Evolutionary conservation across 495 filamentous ascomycete genomes (phyloP), one percentile per base, ranked within the genome.

Genomic region (Penicillium mononematosum): DNA sequence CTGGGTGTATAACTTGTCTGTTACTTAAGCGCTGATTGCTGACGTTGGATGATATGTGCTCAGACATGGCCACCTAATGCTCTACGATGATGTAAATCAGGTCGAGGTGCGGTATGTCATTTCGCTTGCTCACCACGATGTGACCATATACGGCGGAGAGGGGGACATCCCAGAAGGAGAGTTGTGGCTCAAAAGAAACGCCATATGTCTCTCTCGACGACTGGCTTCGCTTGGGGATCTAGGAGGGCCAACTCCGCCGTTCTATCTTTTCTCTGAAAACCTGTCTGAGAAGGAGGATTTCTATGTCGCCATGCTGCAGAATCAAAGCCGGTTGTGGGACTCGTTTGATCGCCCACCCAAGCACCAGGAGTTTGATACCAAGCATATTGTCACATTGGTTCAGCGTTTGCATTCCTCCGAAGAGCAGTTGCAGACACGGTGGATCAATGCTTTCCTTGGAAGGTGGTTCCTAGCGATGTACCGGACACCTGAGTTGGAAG

Each of bases 281-380:
- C 87, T 89, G 63, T 96, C 91, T 0, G 89, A 93, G 20, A 98
- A 98, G 72, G 94, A 98, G 68, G 94, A 98, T 61, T 98, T 98
- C 75, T 98, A 98, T 70, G 90, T 95, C 69, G 89, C 92, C 19
- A 79, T 98, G 60, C 79, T 98, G 16, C 83, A 88, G 57, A 94
- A 92, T 58, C 90, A 96, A 65, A 85, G 90, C 47, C 85, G 84
- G 62, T 77, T 80, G 20, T 75, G 81, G 51, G 72, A 82, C 42
- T 74, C 79, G 7, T 71, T 77, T 19, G 78, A 83, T 47, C 77
- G 76, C 12, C 82, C 86, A 0, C 92, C 93, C 7, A 79, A 79
- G 32, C 88, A 88, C 16, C 83, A 92, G 52, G 76, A 84, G n/a
- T 96, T 92, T 64, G 86, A 94, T 29, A 80, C 88, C 19, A 87